These are phyloP conservation scores for Cucurbita ficifolia DNA, from an alignment of 306 rosid genomes.

Conservation along the genomic window DNA sequence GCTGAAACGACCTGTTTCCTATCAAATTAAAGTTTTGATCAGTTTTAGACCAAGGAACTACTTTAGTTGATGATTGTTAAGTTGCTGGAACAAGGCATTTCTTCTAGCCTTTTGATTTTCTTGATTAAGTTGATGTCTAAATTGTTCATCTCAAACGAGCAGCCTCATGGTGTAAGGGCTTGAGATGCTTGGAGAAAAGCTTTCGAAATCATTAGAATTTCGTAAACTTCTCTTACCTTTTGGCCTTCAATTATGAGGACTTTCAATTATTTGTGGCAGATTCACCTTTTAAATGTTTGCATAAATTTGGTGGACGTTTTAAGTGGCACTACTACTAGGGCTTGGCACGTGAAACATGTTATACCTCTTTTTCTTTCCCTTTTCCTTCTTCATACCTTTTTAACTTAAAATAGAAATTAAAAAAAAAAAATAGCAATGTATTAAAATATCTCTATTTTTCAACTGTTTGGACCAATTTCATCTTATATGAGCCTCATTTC, in stretches of 20 bases:
- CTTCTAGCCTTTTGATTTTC: background rate
- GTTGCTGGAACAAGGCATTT: background rate
- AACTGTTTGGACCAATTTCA: too few species aligned
- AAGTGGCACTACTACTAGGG: background rate
- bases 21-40: background rate
- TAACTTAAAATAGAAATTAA: background rate
- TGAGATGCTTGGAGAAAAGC: too few species aligned
- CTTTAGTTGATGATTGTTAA: too few species aligned
- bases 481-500: too few species aligned
- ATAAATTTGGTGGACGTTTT: background rate
- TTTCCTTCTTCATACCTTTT: background rate
- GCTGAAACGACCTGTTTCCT: background rate
- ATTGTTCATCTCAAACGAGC: background rate
- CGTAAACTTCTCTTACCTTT: background rate
- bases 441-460: too few species aligned
- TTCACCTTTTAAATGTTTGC: background rate
- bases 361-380: background rate
- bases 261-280: background rate
- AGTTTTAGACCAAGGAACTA: background rate
- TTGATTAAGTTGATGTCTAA: background rate
- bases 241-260: background rate
- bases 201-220: background rate
- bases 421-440: too few species aligned
- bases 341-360: background rate
- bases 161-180: too few species aligned